Evolutionary conservation across 2,329 filamentous ascomycete genomes (phyloP).

Genomic region (Penicillium sp.): DNA sequence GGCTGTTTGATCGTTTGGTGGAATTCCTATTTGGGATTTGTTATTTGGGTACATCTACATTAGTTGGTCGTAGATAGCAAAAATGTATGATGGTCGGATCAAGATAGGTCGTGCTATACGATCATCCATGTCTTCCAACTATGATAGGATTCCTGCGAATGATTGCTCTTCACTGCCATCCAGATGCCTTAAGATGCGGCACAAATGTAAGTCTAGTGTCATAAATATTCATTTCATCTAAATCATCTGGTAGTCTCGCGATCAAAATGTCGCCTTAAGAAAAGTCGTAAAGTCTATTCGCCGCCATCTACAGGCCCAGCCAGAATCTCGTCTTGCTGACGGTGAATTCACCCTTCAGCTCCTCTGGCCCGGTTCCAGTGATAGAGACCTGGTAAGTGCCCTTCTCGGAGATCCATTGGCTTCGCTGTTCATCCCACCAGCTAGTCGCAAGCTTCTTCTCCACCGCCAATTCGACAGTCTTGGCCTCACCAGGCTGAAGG

Average conservation of each 20-base stretch:
- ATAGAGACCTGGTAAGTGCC: slow-evolving; percentile 61
- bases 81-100: not conserved
- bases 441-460: slow-evolving; percentile 60
- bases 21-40: not conserved
- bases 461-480: slow-evolving; percentile 51
- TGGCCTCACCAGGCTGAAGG: slow-evolving; percentile 54
- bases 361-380: slow-evolving; percentile 49
- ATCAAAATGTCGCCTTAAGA: not conserved
- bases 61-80: not conserved
- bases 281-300: not conserved
- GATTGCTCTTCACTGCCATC: no score
- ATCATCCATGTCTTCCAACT: no score
- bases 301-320: slow-evolving; percentile 50
- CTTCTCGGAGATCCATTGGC: slow-evolving; percentile 60
- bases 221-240: not conserved
- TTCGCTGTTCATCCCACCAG: slow-evolving; percentile 64
- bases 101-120: no score
- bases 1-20: not conserved
- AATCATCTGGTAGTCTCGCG: not conserved
- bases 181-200: no score
- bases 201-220: not conserved
- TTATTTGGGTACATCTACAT: not conserved
- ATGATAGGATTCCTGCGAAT: no score
- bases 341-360: slow-evolving; percentile 49
- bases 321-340: slow-evolving; percentile 61